phyloP scores from a whole-genome alignment of 2,329 filamentous ascomycete species.

The Chaetomium strumarium region DNA sequence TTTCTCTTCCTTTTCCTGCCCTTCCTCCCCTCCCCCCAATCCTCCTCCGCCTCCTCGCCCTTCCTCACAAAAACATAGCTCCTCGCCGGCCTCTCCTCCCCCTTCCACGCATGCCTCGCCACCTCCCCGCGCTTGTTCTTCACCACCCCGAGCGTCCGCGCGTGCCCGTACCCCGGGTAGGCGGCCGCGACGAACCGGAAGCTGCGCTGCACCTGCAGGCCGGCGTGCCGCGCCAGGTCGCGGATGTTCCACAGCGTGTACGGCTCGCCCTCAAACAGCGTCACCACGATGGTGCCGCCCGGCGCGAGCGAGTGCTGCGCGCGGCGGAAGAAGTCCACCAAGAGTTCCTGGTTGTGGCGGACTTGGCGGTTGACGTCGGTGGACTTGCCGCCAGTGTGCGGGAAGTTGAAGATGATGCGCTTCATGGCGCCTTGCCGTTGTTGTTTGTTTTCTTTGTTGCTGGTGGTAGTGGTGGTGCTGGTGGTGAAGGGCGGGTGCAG shows the following conservation, averaged over 20 bases:
- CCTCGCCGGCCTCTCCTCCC: slow-evolving; percentile 47
- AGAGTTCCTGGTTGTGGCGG: slow-evolving; percentile 77
- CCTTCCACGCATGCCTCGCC: slow-evolving; percentile 43
- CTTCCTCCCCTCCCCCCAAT: slow-evolving; percentile 23
- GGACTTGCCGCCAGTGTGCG: slow-evolving; percentile 85
- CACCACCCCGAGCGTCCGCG: slow-evolving; percentile 64
- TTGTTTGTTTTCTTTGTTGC: slow-evolving; percentile 19
- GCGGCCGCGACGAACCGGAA: slow-evolving; percentile 60
- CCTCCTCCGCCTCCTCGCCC: slow-evolving; percentile 37
- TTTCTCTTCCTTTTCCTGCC: slow-evolving; percentile 16
- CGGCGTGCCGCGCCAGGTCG: slow-evolving; percentile 75
- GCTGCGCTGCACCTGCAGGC: slow-evolving; percentile 63
- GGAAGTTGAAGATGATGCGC: slow-evolving; percentile 91
- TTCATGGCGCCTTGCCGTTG: slow-evolving; percentile 50
- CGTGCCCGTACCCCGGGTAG: slow-evolving; percentile 71
- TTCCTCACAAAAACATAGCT: slow-evolving; percentile 59
- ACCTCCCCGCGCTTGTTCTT: slow-evolving; percentile 41
- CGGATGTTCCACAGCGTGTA: slow-evolving; percentile 95
- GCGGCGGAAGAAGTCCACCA: slow-evolving; percentile 61
- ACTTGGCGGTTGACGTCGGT: slow-evolving; percentile 95
- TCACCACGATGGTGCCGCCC: slow-evolving; percentile 66
- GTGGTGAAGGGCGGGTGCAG: slow-evolving; percentile 42
- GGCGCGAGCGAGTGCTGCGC: slow-evolving; percentile 47
- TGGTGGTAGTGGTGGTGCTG: slow-evolving; percentile 19
- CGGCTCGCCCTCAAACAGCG: slow-evolving; percentile 86